Evolutionary conservation across 176 grass and related monocot species (phyloP).

Genomic region (Hordeum marinum): DNA sequence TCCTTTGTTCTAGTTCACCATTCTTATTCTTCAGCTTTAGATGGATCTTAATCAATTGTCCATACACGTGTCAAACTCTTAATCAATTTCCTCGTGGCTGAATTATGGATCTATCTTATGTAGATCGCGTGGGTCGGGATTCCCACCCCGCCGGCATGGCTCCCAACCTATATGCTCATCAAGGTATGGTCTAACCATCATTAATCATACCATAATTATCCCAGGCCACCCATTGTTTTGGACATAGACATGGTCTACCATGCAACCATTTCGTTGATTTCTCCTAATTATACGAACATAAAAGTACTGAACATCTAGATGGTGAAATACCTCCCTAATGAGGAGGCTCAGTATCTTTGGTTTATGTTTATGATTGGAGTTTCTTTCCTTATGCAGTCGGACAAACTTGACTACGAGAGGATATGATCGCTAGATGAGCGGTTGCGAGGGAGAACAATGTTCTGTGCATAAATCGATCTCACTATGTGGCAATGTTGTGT

Average conservation of each 20-base stretch:
- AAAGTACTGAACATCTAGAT: background rate
- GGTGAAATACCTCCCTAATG: background rate
- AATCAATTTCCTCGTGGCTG: background rate
- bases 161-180: conserved; percentile 96
- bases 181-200: conserved; percentile 40
- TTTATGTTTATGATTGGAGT: background rate
- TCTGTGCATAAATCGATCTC: background rate
- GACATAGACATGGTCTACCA: background rate
- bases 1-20: background rate
- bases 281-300: background rate
- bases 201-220: background rate
- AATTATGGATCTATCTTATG: background rate
- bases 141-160: conserved; percentile 84
- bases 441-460: background rate
- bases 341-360: background rate
- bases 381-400: conserved; percentile 28
- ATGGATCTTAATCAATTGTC: background rate
- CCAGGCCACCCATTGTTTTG: background rate
- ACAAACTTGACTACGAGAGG: conserved; percentile 53
- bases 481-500: background rate
- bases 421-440: conserved; percentile 2
- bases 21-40: background rate
- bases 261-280: background rate
- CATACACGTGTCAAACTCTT: background rate
- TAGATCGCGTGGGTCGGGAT: conserved; percentile 96